These are phyloP conservation scores for Penicillium sp. DNA, from an alignment of 2,329 filamentous ascomycete species.

Conservation along the genomic window DNA sequence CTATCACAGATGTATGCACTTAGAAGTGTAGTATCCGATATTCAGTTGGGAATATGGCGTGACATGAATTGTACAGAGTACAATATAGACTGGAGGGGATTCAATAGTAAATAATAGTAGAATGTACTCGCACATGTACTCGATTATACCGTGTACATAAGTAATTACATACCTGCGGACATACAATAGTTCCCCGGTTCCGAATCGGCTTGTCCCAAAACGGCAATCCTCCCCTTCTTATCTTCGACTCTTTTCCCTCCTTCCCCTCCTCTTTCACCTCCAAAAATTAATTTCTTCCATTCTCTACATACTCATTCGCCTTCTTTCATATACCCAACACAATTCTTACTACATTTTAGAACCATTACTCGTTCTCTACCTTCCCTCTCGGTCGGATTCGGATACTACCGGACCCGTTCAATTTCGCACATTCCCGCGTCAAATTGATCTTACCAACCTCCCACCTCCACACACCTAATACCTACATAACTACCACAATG, in stretches of 20 bases:
- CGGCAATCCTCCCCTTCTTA: constrained; percentile 19
- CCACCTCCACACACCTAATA: constrained; percentile 10
- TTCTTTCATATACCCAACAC: not conserved
- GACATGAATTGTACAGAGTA: no score
- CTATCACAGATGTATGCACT: no score
- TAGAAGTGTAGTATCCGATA: no score
- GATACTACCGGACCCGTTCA: constrained; percentile 30
- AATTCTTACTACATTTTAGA: no score
- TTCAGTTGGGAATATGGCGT: no score
- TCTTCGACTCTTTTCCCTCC: constrained; percentile 12
- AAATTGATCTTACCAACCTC: constrained; percentile 16
- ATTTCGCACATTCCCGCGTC: constrained; percentile 27
- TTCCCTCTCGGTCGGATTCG: constrained; percentile 27
- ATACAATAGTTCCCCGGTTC: constrained; percentile 8
- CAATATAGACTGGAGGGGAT: no score
- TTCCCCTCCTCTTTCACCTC: constrained; percentile 2
- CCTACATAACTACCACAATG: constrained; percentile 32
- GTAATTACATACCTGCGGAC: no score
- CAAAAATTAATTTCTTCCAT: not conserved
- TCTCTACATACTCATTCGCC: not conserved
- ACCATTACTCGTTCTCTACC: not conserved
- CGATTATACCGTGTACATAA: not conserved
- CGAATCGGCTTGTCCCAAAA: constrained; percentile 19
- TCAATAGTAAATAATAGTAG: no score
- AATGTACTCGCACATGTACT: not conserved